Evolutionary conservation across 805 yeast genomes (phyloP).

Genomic region (Ogataea chonburiensis): DNA sequence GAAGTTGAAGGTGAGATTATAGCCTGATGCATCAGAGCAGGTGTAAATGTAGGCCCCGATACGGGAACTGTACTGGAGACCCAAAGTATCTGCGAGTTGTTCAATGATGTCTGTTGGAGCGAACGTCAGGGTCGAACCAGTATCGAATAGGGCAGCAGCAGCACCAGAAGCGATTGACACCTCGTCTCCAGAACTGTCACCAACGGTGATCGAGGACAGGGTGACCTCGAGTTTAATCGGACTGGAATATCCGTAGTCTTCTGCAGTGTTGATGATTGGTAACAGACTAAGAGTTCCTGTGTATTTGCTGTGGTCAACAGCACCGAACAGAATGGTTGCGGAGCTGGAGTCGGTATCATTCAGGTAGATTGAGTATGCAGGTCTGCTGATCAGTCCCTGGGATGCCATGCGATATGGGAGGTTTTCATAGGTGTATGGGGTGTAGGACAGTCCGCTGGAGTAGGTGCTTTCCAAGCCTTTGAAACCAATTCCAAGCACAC

Average conservation of each 20-base stretch:
- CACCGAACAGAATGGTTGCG: slow-evolving; percentile 72
- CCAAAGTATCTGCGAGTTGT: slow-evolving; percentile 31
- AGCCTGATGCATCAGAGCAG: slow-evolving; percentile 38
- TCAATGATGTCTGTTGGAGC: slow-evolving; percentile 38
- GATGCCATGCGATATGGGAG: slow-evolving; percentile 60
- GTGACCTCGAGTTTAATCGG: slow-evolving; percentile 52
- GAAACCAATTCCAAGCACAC: slow-evolving; percentile 76
- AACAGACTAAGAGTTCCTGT: slow-evolving; percentile 48
- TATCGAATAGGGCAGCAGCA: slow-evolving; percentile 48
- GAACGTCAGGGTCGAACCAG: slow-evolving; percentile 55
- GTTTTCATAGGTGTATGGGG: slow-evolving; percentile 53
- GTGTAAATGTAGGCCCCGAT: slow-evolving; percentile 46
- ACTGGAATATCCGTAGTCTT: slow-evolving; percentile 30
- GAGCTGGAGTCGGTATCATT: slow-evolving; percentile 39
- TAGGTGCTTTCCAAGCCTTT: slow-evolving; percentile 66
- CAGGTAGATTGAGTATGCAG: slow-evolving; percentile 63
- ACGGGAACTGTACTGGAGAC: slow-evolving; percentile 41
- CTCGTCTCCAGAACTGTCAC: slow-evolving; percentile 19
- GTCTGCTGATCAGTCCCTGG: slow-evolving; percentile 54
- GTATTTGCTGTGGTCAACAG: slow-evolving; percentile 63
- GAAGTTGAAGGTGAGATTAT: slow-evolving; percentile 47
- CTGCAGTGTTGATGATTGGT: slow-evolving; percentile 48
- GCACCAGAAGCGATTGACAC: slow-evolving; percentile 28
- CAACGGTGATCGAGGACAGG: slow-evolving; percentile 38
- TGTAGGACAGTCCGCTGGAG: slow-evolving; percentile 24